Conservation (phyloP, 768 basidiomycete species). For the Tricholomella constricta region DNA sequence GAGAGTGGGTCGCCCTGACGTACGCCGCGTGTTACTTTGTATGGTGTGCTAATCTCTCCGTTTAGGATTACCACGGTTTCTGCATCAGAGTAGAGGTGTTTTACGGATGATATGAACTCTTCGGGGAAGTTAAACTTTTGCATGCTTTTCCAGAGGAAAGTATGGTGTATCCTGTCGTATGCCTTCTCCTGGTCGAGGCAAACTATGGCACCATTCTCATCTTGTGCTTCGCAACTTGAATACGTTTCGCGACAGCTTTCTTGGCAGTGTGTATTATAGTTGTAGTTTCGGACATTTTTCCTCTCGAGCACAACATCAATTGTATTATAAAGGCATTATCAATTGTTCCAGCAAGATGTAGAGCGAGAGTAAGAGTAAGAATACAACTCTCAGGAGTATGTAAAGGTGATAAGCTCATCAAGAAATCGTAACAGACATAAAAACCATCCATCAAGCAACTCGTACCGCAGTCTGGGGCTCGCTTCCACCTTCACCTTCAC, state of each 20-base stretch:
- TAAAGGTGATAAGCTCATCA: too few species aligned
- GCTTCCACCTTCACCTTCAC: background rate
- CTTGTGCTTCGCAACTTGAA: background rate
- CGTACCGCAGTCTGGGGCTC: background rate
- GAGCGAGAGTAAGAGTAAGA: too few species aligned
- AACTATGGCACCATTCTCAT: background rate
- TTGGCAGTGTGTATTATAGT: too few species aligned
- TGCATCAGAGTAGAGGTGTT: background rate
- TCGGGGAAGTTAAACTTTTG: background rate
- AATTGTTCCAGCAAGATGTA: too few species aligned
- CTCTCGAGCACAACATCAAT: too few species aligned
- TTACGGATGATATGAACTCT: background rate
- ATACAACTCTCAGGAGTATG: too few species aligned
- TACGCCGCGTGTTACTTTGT: slow-evolving; percentile 4
- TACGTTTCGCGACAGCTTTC: too few species aligned
- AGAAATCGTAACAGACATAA: too few species aligned
- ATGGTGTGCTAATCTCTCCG: slow-evolving; percentile 6
- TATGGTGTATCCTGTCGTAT: slow-evolving; percentile 2
- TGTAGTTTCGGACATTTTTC: too few species aligned
- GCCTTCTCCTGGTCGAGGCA: slow-evolving; percentile 39
- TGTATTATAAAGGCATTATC: too few species aligned
- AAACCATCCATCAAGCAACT: background rate
- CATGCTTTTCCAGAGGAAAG: slow-evolving; percentile 1
- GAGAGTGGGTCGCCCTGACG: slow-evolving; percentile 9
- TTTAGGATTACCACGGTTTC: slow-evolving; percentile 4